Evolutionary conservation across 176 grass and related monocot species (phyloP).

Genomic region (Oryza glumipatula): DNA sequence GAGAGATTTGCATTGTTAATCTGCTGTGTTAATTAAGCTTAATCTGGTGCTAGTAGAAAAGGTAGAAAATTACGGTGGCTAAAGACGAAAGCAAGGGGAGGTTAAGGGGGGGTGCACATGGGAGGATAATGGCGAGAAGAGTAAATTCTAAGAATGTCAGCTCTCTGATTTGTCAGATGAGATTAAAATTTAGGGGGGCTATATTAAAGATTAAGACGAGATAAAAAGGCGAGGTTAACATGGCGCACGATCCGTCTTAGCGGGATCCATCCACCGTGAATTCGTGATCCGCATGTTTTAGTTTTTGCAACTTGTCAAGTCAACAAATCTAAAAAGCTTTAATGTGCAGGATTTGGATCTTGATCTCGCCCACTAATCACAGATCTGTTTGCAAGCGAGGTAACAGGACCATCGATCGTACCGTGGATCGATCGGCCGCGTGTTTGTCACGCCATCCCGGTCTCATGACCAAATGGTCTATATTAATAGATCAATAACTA

Average conservation of each 20-base stretch:
- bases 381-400: slow-evolving; percentile 36
- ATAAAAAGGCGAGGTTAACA: not conserved
- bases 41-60: not conserved
- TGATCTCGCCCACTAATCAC: not conserved
- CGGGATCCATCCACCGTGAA: not conserved
- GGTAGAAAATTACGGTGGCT: not conserved
- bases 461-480: not conserved
- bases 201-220: not conserved
- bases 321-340: not conserved
- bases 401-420: slow-evolving; percentile 23
- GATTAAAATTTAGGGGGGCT: not conserved
- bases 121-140: not conserved
- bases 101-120: slow-evolving; percentile 7
- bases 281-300: not conserved
- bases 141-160: slow-evolving; percentile 52
- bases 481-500: not conserved
- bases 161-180: slow-evolving; percentile 10
- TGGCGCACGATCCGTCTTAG: not conserved
- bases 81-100: not conserved
- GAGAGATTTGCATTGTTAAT: not conserved
- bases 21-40: not conserved
- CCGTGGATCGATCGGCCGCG: not conserved
- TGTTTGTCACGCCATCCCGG: not conserved
- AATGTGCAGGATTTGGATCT: slow-evolving; percentile 13
- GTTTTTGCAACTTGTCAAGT: not conserved